A percentile compares a stretch with the other conserved stretches of the same genome.
These are phyloP conservation scores for Trichoderma breve DNA, from an alignment of 2,329 filamentous ascomycete genomes.

Conservation along the genomic window DNA sequence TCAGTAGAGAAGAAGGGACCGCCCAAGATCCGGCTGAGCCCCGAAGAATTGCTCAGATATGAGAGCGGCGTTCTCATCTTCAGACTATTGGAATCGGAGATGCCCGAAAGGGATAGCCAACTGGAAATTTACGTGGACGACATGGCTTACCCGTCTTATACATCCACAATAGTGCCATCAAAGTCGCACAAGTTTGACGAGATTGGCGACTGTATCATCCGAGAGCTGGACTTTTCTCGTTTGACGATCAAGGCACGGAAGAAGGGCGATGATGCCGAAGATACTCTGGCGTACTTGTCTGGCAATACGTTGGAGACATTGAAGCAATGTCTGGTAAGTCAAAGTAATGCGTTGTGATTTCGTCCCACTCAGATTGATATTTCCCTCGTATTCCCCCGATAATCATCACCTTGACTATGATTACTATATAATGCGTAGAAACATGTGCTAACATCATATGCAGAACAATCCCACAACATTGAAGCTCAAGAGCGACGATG, in stretches of 20 bases:
- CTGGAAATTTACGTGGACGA: constrained; percentile 93
- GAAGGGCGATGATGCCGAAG: constrained; percentile 72
- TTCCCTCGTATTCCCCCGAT: background rate
- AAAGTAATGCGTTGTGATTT: background rate
- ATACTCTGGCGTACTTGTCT: constrained; percentile 75
- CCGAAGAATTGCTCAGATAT: constrained; percentile 78
- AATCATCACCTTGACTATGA: background rate
- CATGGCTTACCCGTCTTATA: constrained; percentile 86
- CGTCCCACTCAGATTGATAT: background rate
- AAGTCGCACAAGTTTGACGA: constrained; percentile 77
- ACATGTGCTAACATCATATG: background rate
- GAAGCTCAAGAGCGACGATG: constrained; percentile 74
- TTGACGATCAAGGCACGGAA: constrained; percentile 85
- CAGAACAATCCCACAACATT: constrained; percentile 88
- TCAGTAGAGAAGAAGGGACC: constrained; percentile 53
- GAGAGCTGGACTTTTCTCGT: constrained; percentile 94
- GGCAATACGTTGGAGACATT: constrained; percentile 85
- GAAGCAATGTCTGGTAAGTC: constrained; percentile 76
- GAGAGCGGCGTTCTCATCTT: constrained; percentile 94
- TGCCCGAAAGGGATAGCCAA: constrained; percentile 71
- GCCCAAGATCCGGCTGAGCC: constrained; percentile 74
- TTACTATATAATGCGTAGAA: background rate
- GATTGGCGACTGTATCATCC: constrained; percentile 91
- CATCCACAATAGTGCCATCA: constrained; percentile 70
- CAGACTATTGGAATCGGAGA: constrained; percentile 85